Evolutionary conservation across 805 yeast species (phyloP), one percentile per base, ranked within the genome.

Genomic region (Vanderwaltozyma tropicalis): DNA sequence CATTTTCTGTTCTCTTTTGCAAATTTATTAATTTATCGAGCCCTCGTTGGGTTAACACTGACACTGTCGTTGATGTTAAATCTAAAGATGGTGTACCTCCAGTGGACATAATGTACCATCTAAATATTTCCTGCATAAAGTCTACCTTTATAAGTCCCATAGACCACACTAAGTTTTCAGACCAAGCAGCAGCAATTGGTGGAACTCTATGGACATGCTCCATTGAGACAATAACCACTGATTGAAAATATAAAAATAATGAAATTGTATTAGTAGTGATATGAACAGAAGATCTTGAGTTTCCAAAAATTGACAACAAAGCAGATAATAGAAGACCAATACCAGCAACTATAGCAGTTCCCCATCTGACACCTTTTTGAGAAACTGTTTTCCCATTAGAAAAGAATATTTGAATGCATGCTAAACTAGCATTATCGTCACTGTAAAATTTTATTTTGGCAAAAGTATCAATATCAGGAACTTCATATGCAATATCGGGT

Each of bases 91-190:
- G 95, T 1, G 71, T 62, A 30, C 96, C 96, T 34, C 96, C 96
- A 1, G 96, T 87, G 21, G 92, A 63, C 56, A 83, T 87, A 31
- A 83, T 74, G 49, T 78, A 83, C 94, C 94, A 83, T 49, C 89
- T 67, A 59, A 83, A 80, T 44, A 83, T 78, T 42, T 75, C 65
- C 61, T 88, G 95, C 95, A 88, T 83, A 56, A 87, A 88, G 2
- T 54, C 51, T 29, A 82, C 72, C 55, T 80, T 68, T 48, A 88
- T 84, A 42, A 88, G 68, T 2, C 96, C 96, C 82, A 88, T 83
- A 1, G 95, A 84, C 96, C 96, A 88, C 21, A 86, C 87, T 52
- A 88, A 67, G 54, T 88, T 87, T 59, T 84, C 94, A 6, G 87
- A 68, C 96, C 96, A 88, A 9, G 95, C 78, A 11, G 82, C 71